Evolutionary conservation across 2,329 filamentous ascomycete species (phyloP), one percentile per base, ranked within the genome.

Genomic region (Cyphellophora europaea): DNA sequence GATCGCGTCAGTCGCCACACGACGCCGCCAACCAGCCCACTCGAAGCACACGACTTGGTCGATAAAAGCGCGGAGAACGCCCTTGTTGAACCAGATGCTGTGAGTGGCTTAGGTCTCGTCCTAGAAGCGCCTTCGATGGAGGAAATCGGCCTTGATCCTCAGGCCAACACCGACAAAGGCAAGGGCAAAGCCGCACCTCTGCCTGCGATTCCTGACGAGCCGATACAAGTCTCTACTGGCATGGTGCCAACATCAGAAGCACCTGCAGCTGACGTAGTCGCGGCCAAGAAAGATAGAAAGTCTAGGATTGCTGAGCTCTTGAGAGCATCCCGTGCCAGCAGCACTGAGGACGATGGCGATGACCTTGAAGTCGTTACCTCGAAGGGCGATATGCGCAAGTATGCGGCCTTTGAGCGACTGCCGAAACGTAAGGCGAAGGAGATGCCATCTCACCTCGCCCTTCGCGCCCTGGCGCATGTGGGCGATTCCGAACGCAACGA

Each of bases 381-480:
- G 1, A 30, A 51, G 37, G 54, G 48, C 4, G 62, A 63, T 41
- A 54, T 52, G 37, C 56, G 60, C 15, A 57, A 60, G n/a, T 58
- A 64, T 27, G 61, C 67, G n/a, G 71, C 85, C 2, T 88, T 93
- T 46, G 76, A 86, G 50, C 78, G 73, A 11, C 56, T 81, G 3
- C 82, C 79, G 0, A 62, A 65, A 32, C 76, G 71, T 51, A 76
- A 74, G 51, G 59, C 69, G n/a, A 67, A 76, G 34, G 78, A 83
- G 48, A 65, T 72, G 2, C 66, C 67, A 16, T 76, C 81, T 0
- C 63, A 89, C 40, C 69, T 79, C 16, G 72, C 71, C 11, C 65
- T 91, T n/a, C 80, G 80, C 39, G 73, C 76, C 37, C 72, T 93
- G 11, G 85, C 86, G 3, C 77, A 86, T 42, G 58, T 91, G 14